phyloP scores from a whole-genome alignment of 2,329 filamentous ascomycete genomes.

The Pseudomassariella vexata region DNA sequence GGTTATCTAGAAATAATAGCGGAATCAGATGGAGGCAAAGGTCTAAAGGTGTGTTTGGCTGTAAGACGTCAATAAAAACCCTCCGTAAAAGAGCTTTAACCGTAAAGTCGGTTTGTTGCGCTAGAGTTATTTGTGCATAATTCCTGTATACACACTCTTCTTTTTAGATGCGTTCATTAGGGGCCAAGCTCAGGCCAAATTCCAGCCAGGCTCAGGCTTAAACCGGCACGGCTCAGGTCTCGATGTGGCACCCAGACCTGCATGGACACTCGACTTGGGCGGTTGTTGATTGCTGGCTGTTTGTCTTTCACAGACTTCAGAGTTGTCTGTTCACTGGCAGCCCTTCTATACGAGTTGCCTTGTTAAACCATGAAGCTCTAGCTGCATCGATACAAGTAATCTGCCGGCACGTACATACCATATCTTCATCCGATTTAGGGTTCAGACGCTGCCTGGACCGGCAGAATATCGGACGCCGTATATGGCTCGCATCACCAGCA shows the following conservation, averaged over 20 bases:
- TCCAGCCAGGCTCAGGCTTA: conserved; percentile 1
- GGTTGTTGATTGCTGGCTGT: too few relatives aligned
- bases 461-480: too few relatives aligned
- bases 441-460: too few relatives aligned
- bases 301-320: too few relatives aligned
- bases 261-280: too few relatives aligned
- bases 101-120: conserved; percentile 1
- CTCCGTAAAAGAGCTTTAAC: conserved; percentile 1
- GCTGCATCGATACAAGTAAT: too few relatives aligned
- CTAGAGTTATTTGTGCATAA: neutral
- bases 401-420: too few relatives aligned
- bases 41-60: neutral
- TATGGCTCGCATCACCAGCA: too few relatives aligned
- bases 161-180: conserved; percentile 1
- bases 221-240: conserved; percentile 1
- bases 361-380: too few relatives aligned
- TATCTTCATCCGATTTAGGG: too few relatives aligned
- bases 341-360: too few relatives aligned
- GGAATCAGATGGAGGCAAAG: conserved; percentile 1
- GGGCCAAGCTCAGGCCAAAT: conserved; percentile 1
- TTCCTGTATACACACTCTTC: neutral
- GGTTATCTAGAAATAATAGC: conserved; percentile 1
- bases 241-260: conserved; percentile 1
- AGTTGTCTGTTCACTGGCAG: too few relatives aligned
- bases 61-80: neutral